phyloP scores from a whole-genome alignment of 768 basidiomycete genomes.

The Termitomyces sp. region DNA sequence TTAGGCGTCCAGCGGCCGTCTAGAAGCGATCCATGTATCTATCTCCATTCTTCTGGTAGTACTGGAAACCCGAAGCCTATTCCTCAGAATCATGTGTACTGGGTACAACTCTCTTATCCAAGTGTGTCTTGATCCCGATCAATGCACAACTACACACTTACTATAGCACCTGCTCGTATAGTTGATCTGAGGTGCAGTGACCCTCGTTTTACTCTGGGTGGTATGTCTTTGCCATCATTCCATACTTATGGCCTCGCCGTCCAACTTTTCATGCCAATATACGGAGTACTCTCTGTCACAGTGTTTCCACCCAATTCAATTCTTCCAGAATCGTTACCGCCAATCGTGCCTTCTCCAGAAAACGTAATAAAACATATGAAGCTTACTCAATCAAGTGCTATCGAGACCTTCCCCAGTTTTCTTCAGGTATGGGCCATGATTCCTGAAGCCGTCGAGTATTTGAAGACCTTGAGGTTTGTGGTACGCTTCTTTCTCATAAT shows the following conservation, averaged over 20 bases:
- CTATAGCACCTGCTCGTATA: not conserved
- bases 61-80: constrained; percentile 43
- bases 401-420: constrained; percentile 34
- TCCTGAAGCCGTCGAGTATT: constrained; percentile 14
- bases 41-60: constrained; percentile 34
- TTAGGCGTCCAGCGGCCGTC: constrained; percentile 1
- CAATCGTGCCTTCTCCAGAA: constrained; percentile 11
- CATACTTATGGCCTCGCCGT: constrained; percentile 27
- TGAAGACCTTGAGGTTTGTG: constrained; percentile 9
- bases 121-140: not conserved
- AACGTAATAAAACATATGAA: constrained; percentile 32
- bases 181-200: constrained; percentile 7
- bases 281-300: constrained; percentile 11
- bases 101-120: constrained; percentile 23
- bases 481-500: not conserved
- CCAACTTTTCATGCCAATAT: constrained; percentile 24
- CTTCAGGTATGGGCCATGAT: constrained; percentile 32
- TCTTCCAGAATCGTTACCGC: constrained; percentile 19
- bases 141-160: not conserved
- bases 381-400: constrained; percentile 19
- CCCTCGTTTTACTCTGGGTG: constrained; percentile 17
- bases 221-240: constrained; percentile 30
- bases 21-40: constrained; percentile 19
- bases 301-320: not conserved
- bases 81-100: constrained; percentile 23